Percentiles rank a stretch among this genome's conserved stretches.
Evolutionary conservation across 192 early-diverging fungal genomes (phyloP).

Genomic region (Podila clonocystis): DNA sequence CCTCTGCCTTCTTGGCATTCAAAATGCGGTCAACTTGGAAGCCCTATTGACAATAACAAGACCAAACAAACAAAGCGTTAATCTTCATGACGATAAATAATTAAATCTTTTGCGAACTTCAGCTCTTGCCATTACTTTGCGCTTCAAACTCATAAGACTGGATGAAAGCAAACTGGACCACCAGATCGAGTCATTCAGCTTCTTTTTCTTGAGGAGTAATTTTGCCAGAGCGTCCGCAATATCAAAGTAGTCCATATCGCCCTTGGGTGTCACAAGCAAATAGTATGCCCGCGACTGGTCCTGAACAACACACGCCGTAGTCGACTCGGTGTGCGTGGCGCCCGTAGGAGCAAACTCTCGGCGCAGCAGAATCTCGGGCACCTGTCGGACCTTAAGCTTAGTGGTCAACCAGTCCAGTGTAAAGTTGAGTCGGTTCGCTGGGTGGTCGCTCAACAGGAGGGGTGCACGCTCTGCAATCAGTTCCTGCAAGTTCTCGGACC

Average conservation of each 20-base stretch:
- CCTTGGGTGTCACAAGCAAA: conserved; percentile 50
- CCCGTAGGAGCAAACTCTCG: conserved; percentile 58
- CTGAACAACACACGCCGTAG: conserved; percentile 65
- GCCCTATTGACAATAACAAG: conserved; percentile 25
- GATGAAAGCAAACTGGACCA: conserved; percentile 79
- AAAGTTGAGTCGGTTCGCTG: conserved; percentile 55
- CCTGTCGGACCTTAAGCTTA: conserved; percentile 73
- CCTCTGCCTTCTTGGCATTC: conserved; percentile 54
- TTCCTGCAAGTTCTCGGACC: conserved; percentile 63
- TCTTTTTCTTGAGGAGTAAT: conserved; percentile 70
- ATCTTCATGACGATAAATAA: not conserved
- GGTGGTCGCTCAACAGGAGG: conserved; percentile 77
- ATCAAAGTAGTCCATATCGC: conserved; percentile 84
- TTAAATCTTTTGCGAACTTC: too few species aligned
- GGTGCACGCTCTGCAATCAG: conserved; percentile 80
- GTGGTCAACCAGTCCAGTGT: conserved; percentile 66
- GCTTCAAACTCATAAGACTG: conserved; percentile 68
- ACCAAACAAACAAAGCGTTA: conserved; percentile 2
- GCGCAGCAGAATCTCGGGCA: conserved; percentile 69
- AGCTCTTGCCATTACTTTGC: conserved; percentile 51
- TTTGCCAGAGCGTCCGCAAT: conserved; percentile 76
- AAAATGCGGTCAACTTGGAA: conserved; percentile 67
- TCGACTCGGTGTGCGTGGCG: conserved; percentile 59
- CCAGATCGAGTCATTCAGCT: conserved; percentile 83
- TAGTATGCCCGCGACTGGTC: conserved; percentile 52